Base-by-base conservation (phyloP, 2,329 filamentous ascomycete species). In the Ceratocystis lukuohia region DNA sequence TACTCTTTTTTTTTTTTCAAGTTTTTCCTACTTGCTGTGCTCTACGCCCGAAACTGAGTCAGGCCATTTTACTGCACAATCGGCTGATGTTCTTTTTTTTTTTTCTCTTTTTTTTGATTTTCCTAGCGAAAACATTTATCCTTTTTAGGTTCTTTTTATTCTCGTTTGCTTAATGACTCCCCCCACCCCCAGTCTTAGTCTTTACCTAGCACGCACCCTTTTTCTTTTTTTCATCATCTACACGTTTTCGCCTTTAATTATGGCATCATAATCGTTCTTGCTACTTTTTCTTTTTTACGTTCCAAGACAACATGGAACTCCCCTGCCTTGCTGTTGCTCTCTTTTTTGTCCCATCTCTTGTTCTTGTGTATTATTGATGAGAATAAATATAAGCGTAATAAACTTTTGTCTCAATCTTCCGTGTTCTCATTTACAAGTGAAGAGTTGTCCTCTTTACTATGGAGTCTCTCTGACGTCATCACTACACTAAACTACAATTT, bases 121-220 rank as follows among this genome's bases (percentile, higher is more conserved):
- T 25, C 61, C 22, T 15, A 45, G 22, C 7, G 8, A 48, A 37
- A 63, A 63, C 61, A 63, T 48, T 48, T n/a, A 57, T 7, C 25
- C 28, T 65, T 65, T 17, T 59, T 56, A 17, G 66, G 12, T 61
- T 56, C 41, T 62, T 65, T 66, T 66, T 56, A 48, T 48, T 64
- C 20, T 33, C 41, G 22, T 30, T 57, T 65, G 41, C 37, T 30
- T 2, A 65, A 65, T 46, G 64, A 59, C 28, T 25, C 28, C 33
- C 20, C 20, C 37, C 28, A 33, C 37, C 20, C 15, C 30, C 6
- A 41, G 37, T 12, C 10, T 41, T 41, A 41, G 37, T 41, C 37
- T 15, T 41, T 4, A 41, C 10, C 37, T 41, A 15, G 37, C 37
- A 41, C 10, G 37, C 37, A 41, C 10, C 37, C 37, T 41, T 41